Evolutionary conservation across 2,329 filamentous ascomycete genomes (phyloP).

Genomic region (Aspergillus calidoustus): DNA sequence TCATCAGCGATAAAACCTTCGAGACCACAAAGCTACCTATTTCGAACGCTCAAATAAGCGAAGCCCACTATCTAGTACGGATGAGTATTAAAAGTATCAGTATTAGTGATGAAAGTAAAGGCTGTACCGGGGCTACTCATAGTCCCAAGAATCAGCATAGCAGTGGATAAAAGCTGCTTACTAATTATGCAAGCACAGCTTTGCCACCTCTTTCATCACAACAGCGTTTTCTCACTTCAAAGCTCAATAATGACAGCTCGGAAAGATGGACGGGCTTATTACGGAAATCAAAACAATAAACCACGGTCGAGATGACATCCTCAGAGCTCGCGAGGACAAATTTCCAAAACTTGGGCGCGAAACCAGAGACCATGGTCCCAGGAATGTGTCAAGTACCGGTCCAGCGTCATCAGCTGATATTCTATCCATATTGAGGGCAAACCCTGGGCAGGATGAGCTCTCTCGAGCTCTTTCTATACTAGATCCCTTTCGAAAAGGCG

Average conservation of each 20-base stretch:
- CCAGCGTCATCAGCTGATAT: constrained; percentile 36
- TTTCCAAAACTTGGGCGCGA: constrained; percentile 10
- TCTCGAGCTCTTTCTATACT: constrained; percentile 37
- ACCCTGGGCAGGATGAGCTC: constrained; percentile 43
- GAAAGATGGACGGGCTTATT: constrained; percentile 45
- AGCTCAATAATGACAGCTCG: constrained; percentile 10
- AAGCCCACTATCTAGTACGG: too few species aligned
- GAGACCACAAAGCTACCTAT: not conserved
- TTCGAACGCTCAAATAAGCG: too few species aligned
- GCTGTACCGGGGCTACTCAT: not conserved
- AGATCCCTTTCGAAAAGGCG: constrained; percentile 37
- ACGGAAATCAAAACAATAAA: constrained; percentile 45
- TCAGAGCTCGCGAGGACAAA: constrained; percentile 25
- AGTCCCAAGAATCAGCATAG: not conserved
- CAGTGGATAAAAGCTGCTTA: not conserved
- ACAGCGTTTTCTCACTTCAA: constrained; percentile 11
- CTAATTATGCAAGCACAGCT: constrained; percentile 20
- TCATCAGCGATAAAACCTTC: not conserved
- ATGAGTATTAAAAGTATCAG: not conserved
- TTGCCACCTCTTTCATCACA: constrained; percentile 19
- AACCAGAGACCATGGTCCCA: constrained; percentile 20
- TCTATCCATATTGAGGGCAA: constrained; percentile 45
- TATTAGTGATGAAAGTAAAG: not conserved
- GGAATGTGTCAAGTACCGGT: constrained; percentile 22
- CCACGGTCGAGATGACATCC: constrained; percentile 24